A percentile compares a stretch with the other conserved stretches of the same genome.
phyloP scores from a whole-genome alignment of 2,329 filamentous ascomycete genomes.

The Microcera coccophila region DNA sequence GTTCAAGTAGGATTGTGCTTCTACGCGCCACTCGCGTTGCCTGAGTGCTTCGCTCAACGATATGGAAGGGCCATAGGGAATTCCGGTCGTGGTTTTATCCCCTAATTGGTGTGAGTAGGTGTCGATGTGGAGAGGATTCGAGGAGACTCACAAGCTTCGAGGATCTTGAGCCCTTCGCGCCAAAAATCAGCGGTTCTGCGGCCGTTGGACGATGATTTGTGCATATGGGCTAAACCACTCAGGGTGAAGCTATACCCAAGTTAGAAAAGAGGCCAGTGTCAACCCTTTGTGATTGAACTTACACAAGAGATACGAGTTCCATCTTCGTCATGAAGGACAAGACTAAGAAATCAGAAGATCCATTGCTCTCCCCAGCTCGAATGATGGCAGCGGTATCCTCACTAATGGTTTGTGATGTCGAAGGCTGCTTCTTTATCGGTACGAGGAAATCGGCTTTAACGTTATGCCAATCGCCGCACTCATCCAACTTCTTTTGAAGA shows the following conservation, averaged over 20 bases:
- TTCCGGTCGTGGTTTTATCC: constrained; percentile 34
- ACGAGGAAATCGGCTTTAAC: constrained; percentile 49
- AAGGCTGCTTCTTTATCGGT: constrained; percentile 51
- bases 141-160: constrained; percentile 44
- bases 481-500: constrained; percentile 61
- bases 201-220: constrained; percentile 34
- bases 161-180: constrained; percentile 41
- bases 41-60: constrained; percentile 56
- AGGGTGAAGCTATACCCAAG: constrained; percentile 47
- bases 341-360: constrained; percentile 52
- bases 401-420: constrained; percentile 50
- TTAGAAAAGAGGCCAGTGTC: constrained; percentile 12
- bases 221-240: constrained; percentile 47
- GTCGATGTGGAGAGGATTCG: neutral
- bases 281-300: constrained; percentile 25
- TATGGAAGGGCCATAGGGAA: constrained; percentile 40
- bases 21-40: constrained; percentile 60
- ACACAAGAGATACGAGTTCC: constrained; percentile 55
- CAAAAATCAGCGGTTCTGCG: constrained; percentile 38
- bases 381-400: constrained; percentile 55
- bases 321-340: constrained; percentile 59
- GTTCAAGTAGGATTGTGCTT: constrained; percentile 64
- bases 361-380: constrained; percentile 42
- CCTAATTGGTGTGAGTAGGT: constrained; percentile 25
- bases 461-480: constrained; percentile 48